Percentiles rank a stretch among this genome's conserved stretches.
These are phyloP conservation scores for Trichoderma sp. DNA, from an alignment of 2,329 filamentous ascomycete species.

Conservation along the genomic window DNA sequence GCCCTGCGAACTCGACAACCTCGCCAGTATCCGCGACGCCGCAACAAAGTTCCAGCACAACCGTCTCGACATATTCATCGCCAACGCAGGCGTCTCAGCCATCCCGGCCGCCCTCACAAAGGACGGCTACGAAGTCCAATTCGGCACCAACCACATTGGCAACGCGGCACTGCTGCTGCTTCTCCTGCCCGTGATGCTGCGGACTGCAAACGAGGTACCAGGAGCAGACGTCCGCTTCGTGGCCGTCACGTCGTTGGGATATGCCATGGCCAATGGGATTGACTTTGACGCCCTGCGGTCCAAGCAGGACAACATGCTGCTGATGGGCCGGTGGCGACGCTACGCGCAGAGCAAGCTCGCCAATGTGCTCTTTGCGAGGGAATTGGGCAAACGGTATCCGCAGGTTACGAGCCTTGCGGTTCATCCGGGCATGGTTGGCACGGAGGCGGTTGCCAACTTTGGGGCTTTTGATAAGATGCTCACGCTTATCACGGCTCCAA, in stretches of 20 bases:
- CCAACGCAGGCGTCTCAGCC: slow-evolving; percentile 51
- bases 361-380: slow-evolving; percentile 35
- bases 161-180: slow-evolving; percentile 48
- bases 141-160: slow-evolving; percentile 53
- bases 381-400: slow-evolving; percentile 33
- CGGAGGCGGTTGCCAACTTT: slow-evolving; percentile 31
- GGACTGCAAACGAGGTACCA: slow-evolving; percentile 31
- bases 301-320: slow-evolving; percentile 22
- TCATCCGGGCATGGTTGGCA: slow-evolving; percentile 36
- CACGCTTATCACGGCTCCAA: neutral
- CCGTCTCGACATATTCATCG: slow-evolving; percentile 48
- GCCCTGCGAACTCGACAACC: slow-evolving; percentile 26
- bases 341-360: slow-evolving; percentile 40
- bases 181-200: slow-evolving; percentile 36
- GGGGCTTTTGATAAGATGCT: neutral
- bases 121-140: slow-evolving; percentile 53
- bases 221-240: slow-evolving; percentile 33
- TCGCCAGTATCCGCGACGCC: slow-evolving; percentile 41
- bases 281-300: slow-evolving; percentile 36
- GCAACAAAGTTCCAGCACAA: slow-evolving; percentile 41
- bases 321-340: slow-evolving; percentile 29
- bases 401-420: slow-evolving; percentile 32
- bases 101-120: slow-evolving; percentile 39
- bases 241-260: slow-evolving; percentile 34
- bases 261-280: slow-evolving; percentile 33